Percentiles rank a stretch among this genome's conserved stretches.
Conservation (phyloP, 2,329 filamentous ascomycete species). For the Exophiala dermatitidis region DNA sequence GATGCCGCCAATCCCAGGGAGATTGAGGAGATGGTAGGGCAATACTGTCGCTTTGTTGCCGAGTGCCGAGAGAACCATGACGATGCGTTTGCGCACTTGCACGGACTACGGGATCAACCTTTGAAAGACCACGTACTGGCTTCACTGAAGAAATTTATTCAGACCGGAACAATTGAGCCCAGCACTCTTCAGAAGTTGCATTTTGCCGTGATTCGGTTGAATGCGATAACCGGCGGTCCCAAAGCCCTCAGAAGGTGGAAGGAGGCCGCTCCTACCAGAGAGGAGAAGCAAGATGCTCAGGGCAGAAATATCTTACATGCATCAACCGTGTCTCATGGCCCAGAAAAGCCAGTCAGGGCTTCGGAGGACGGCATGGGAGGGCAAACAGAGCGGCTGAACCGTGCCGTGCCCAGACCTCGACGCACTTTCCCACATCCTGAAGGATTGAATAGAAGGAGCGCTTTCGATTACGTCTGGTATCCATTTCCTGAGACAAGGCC, state of each 20-base stretch:
- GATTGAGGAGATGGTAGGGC: conserved; percentile 20
- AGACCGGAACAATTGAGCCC: conserved; percentile 8
- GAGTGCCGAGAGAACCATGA: conserved; percentile 8
- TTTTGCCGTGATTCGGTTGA: conserved; percentile 18
- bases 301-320: background rate
- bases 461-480: conserved; percentile 22
- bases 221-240: conserved; percentile 16
- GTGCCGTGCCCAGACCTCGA: background rate
- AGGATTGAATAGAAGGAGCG: conserved; percentile 16
- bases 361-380: background rate
- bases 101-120: conserved; percentile 7
- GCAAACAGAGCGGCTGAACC: background rate
- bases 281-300: background rate
- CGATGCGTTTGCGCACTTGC: conserved; percentile 14
- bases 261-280: background rate
- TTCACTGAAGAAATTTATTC: conserved; percentile 13
- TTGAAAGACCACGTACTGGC: conserved; percentile 12
- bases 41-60: conserved; percentile 19
- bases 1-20: conserved; percentile 17
- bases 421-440: conserved; percentile 8
- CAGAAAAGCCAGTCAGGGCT: background rate
- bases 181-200: conserved; percentile 19
- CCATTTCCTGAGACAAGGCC: conserved; percentile 23
- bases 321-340: background rate
- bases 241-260: conserved; percentile 12